These are phyloP conservation scores for Coemansia sp. DNA, from an alignment of 192 early-diverging fungal genomes.

Conservation along the genomic window DNA sequence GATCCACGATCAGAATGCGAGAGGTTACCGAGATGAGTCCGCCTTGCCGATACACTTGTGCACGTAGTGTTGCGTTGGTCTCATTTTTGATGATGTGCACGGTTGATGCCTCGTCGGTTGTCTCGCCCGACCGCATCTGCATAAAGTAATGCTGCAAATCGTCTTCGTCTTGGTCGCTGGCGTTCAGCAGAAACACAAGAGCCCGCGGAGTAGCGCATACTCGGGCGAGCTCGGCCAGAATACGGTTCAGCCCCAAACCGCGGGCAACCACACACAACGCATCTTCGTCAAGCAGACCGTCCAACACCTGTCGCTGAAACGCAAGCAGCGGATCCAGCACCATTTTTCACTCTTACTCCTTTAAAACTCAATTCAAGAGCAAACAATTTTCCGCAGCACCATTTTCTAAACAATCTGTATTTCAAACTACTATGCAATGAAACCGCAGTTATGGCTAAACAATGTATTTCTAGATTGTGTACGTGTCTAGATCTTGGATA, in stretches of 20 bases:
- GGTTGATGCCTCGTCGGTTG: conserved; percentile 17
- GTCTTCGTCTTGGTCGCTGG: conserved; percentile 59
- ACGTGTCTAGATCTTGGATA: background rate
- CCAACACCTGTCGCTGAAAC: conserved; percentile 69
- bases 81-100: conserved; percentile 24
- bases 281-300: conserved; percentile 70
- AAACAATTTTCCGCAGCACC: background rate
- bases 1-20: conserved; percentile 85
- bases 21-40: conserved; percentile 86
- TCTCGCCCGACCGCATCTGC: conserved; percentile 50
- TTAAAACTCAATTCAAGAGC: background rate
- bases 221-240: conserved; percentile 71
- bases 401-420: background rate
- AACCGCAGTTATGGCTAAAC: background rate
- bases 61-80: conserved; percentile 30
- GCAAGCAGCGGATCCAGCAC: conserved; percentile 39
- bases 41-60: conserved; percentile 73
- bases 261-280: conserved; percentile 75
- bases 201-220: conserved; percentile 66
- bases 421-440: background rate
- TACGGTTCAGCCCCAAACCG: conserved; percentile 72
- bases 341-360: background rate
- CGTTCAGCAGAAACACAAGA: conserved; percentile 81
- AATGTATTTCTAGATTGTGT: background rate
- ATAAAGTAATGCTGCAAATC: conserved; percentile 56